Percentiles rank a stretch among this genome's conserved stretches.
Conservation (phyloP, 495 filamentous ascomycete genomes). For the Margaritispora aquatica region DNA sequence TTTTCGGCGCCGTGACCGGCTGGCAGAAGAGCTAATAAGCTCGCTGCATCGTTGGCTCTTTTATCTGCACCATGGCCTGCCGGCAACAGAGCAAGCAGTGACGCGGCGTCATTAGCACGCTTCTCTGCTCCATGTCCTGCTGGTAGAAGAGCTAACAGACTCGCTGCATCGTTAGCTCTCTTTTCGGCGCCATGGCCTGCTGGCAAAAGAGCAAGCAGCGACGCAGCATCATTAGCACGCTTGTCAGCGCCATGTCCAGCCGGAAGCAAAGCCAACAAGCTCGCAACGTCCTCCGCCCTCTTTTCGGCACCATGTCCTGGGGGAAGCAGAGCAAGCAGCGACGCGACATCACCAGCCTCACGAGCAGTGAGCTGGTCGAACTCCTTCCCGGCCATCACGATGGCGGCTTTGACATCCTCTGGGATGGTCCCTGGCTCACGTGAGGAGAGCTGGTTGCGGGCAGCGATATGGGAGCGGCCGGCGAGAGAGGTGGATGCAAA, state of each 20-base stretch:
- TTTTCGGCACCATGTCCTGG: background rate
- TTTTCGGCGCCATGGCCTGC: conserved; percentile 1
- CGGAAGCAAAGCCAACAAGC: background rate
- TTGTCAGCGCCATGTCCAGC: background rate
- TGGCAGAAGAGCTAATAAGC: background rate
- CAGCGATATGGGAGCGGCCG: background rate
- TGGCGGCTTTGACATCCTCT: conserved; percentile 7
- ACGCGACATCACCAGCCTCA: background rate
- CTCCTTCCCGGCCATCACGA: conserved; percentile 6
- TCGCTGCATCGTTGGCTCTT: background rate
- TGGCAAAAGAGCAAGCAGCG: background rate
- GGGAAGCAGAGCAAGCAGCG: background rate
- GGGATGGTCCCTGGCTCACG: background rate
- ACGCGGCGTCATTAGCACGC: background rate
- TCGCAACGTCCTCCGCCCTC: background rate
- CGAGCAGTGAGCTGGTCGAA: conserved; percentile 7
- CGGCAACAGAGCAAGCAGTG: background rate
- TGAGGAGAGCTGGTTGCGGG: background rate
- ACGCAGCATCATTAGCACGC: background rate
- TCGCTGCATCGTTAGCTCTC: background rate
- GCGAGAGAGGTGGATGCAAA: conserved; percentile 4
- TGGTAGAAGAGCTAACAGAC: background rate
- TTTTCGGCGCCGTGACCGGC: background rate
- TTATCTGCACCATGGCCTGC: conserved; percentile 1
- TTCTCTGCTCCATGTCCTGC: background rate